A percentile compares a stretch with the other conserved stretches of the same genome.
Evolutionary conservation across 495 filamentous ascomycete genomes (phyloP).

Genomic region (Elasticomyces elasticus): DNA sequence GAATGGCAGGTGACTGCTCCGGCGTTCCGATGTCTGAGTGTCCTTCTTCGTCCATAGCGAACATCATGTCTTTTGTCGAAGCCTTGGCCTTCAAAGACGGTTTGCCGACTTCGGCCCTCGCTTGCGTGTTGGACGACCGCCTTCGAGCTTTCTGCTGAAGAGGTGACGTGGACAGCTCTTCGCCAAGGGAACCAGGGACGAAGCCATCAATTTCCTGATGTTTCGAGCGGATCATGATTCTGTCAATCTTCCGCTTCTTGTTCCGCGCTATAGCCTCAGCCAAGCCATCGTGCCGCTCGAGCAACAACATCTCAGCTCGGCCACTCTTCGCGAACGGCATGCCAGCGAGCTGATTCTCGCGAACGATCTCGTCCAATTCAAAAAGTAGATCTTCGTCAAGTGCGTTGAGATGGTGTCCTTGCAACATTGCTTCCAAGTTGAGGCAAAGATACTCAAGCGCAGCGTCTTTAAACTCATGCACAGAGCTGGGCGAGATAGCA

Average conservation of each 20-base stretch:
- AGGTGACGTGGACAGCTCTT: constrained; percentile 9
- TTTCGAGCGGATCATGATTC: constrained; percentile 48
- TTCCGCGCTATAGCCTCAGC: constrained; percentile 43
- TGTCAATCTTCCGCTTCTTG: constrained; percentile 48
- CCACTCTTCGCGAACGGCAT: constrained; percentile 67
- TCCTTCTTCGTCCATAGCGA: constrained; percentile 85
- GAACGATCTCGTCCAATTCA: constrained; percentile 69
- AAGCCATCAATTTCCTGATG: constrained; percentile 10
- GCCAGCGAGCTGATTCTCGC: constrained; percentile 67
- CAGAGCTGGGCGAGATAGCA: constrained; percentile 66
- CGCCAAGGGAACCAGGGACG: constrained; percentile 33
- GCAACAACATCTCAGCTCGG: constrained; percentile 56
- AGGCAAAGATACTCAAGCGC: constrained; percentile 85
- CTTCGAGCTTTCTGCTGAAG: constrained; percentile 8
- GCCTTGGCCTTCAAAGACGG: constrained; percentile 55
- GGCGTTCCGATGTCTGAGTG: background rate
- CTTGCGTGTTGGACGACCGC: background rate
- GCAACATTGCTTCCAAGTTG: constrained; percentile 79
- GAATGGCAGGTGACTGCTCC: constrained; percentile 11
- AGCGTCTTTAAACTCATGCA: constrained; percentile 78
- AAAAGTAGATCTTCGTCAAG: constrained; percentile 74
- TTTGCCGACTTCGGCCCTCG: constrained; percentile 26
- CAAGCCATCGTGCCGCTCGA: constrained; percentile 61
- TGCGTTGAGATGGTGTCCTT: constrained; percentile 75
- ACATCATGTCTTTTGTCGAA: constrained; percentile 71